Evolutionary conservation across 345 rosid genomes (phyloP).

Genomic region (Citrus trifoliata): DNA sequence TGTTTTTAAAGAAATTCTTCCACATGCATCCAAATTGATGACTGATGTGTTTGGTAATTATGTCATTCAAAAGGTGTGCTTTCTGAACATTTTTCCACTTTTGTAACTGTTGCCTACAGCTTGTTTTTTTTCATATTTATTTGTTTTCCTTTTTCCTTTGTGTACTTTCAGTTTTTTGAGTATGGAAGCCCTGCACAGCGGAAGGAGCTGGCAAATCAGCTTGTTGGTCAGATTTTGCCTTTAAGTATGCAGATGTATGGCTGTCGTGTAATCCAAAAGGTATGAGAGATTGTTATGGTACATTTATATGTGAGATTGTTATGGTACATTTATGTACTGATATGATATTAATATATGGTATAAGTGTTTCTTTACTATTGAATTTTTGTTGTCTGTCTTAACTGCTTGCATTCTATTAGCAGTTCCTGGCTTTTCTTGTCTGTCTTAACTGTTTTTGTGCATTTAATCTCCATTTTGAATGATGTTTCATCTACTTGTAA

Average conservation of each 20-base stretch:
- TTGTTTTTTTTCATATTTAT: slow-evolving; percentile 6
- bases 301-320: slow-evolving; percentile 9
- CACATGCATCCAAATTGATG: slow-evolving; percentile 59
- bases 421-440: background rate
- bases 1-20: slow-evolving; percentile 66
- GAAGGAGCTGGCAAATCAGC: slow-evolving; percentile 60
- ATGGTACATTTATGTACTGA: background rate
- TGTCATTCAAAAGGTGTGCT: slow-evolving; percentile 67
- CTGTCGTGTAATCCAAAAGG: slow-evolving; percentile 79
- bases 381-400: background rate
- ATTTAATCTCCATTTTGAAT: background rate
- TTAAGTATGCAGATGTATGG: slow-evolving; percentile 77
- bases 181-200: slow-evolving; percentile 55
- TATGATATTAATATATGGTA: background rate
- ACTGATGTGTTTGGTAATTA: slow-evolving; percentile 79
- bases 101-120: background rate
- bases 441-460: background rate
- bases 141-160: slow-evolving; percentile 1
- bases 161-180: slow-evolving; percentile 54
- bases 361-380: background rate
- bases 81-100: background rate
- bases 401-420: background rate
- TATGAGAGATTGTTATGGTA: slow-evolving; percentile 13
- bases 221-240: slow-evolving; percentile 56
- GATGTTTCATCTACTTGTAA: background rate